These are phyloP conservation scores for Tricholoma bakamatsutake DNA, from an alignment of 768 basidiomycete species.

Conservation along the genomic window DNA sequence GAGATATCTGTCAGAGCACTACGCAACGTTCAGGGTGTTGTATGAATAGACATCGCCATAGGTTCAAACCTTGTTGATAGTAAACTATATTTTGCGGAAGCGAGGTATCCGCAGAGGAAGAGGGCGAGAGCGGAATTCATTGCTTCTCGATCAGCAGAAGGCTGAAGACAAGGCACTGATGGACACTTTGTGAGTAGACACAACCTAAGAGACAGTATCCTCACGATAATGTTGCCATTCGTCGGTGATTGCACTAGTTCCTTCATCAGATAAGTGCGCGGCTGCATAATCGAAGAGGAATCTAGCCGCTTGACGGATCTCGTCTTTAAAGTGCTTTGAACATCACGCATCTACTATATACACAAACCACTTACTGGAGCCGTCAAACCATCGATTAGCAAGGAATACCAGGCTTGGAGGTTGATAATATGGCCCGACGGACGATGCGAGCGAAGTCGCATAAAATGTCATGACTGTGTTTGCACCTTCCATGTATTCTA, in stretches of 20 bases:
- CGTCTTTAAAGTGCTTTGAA: conserved; percentile 35
- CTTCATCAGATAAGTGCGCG: conserved; percentile 59
- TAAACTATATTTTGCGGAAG: conserved; percentile 72
- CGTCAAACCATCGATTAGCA: conserved; percentile 71
- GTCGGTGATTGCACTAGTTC: conserved; percentile 35
- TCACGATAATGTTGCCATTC: conserved; percentile 10
- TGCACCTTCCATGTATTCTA: conserved; percentile 65
- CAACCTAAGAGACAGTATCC: not conserved
- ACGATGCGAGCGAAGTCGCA: conserved; percentile 58
- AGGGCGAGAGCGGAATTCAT: conserved; percentile 61
- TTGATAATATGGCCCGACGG: conserved; percentile 55
- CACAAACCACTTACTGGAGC: conserved; percentile 46
- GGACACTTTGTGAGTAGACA: conserved; percentile 49
- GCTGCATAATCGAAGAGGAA: conserved; percentile 75
- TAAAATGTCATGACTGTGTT: conserved; percentile 80
- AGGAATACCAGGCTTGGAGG: conserved; percentile 69
- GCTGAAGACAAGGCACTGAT: conserved; percentile 57
- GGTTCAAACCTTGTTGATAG: conserved; percentile 60
- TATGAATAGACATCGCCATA: not conserved
- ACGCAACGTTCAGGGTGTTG: conserved; percentile 2
- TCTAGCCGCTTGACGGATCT: conserved; percentile 72
- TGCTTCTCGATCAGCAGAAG: conserved; percentile 54
- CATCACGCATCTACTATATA: not conserved
- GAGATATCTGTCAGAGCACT: conserved; percentile 83
- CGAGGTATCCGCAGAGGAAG: conserved; percentile 78